Base-by-base conservation (phyloP, 2,329 filamentous ascomycete genomes). In the Fusarium sororula region DNA sequence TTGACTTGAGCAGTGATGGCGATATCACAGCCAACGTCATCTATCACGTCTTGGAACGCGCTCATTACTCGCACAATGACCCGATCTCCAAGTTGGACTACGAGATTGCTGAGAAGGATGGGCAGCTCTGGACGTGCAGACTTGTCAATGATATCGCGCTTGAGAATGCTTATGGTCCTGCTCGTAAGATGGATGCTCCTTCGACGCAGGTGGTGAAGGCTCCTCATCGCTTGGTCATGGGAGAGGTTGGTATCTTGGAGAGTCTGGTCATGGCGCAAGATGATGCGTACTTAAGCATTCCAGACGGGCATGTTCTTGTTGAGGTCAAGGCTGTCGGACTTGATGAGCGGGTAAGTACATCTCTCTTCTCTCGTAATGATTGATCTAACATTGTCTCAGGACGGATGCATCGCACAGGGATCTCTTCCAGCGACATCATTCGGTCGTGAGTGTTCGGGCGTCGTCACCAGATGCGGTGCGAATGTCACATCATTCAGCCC, bases 1-100 rank as follows among this genome's bases (percentile, higher is more conserved):
- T 76, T 17, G 74, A 76, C 47, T 12, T 76, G 50, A 76, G 53
- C 22, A 76, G 69, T 24, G 74, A 74, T 15, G 74, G 69, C 1
- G 56, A 68, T 56, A 51, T 22, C 10, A 24, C 50, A 8, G 38
- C 63, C 37, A 66, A 69, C 20, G 45, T 75, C 54, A 59, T 76
- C 44, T 59, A 67, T 20, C 74, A 72, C 26, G 72, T 65, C 28
- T 59, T 76, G 62, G 74, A 76, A 26, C 61, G 74, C 4, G 58
- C 63, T 1, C 70, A 77, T n/a, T 74, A 73, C 62, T 74, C 74
- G 2, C 72, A 77, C 13, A 59, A 56, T 10, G 74, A 77, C 35
- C 72, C 74, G 12, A 76, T 76, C 22, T 76, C 74, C 14, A 75
- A 48, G 14, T 8, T 76, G 50, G 74, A 76, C 51, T 77, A 77